A percentile compares a stretch with the other conserved stretches of the same genome.
Conservation (phyloP, 257 asterid genomes). For the Salvia rosmarinus region DNA sequence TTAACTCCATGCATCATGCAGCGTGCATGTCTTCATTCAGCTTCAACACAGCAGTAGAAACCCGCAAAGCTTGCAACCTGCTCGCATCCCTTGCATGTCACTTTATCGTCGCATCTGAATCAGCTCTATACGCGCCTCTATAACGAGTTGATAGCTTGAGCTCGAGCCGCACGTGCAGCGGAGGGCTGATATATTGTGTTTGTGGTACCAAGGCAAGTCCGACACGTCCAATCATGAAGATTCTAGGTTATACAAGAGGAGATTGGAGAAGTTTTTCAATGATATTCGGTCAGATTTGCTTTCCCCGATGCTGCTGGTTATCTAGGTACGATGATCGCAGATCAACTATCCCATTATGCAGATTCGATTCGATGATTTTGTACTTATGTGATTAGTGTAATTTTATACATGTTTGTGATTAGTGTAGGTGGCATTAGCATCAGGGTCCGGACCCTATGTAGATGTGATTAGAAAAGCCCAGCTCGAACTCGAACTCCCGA, state of each 20-base stretch:
- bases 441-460: slow-evolving; percentile 48
- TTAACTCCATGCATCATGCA: no score
- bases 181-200: slow-evolving; percentile 43
- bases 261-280: slow-evolving; percentile 45
- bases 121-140: no score
- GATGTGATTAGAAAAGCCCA: slow-evolving; percentile 62
- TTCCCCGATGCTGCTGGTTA: slow-evolving; percentile 43
- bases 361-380: not conserved
- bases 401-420: no score
- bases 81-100: no score
- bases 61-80: no score
- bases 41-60: no score
- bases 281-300: slow-evolving; percentile 51
- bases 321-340: slow-evolving; percentile 37
- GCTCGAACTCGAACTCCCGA: slow-evolving; percentile 43
- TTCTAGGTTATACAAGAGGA: slow-evolving; percentile 46
- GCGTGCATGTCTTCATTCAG: no score
- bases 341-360: no score
- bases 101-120: no score
- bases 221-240: slow-evolving; percentile 44
- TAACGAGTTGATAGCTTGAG: slow-evolving; percentile 48
- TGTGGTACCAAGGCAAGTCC: slow-evolving; percentile 86
- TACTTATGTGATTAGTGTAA: no score
- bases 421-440: slow-evolving; percentile 68
- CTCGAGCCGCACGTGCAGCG: slow-evolving; percentile 51